Base-by-base conservation (phyloP, 345 rosid species). In the Erysimum cheiranthoides region DNA sequence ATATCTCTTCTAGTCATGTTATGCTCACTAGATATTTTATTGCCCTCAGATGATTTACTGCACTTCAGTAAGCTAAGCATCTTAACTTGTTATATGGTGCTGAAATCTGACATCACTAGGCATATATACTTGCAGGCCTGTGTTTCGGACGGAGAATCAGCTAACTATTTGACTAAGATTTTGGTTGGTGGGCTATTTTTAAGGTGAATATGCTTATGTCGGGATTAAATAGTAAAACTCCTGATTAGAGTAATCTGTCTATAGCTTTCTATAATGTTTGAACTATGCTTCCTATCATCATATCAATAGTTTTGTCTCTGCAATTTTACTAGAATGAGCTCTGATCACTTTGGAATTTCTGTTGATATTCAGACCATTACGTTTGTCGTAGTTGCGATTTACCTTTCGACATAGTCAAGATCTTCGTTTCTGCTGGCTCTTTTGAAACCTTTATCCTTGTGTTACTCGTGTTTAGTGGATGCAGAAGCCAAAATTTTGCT, bases 81-180 rank as follows among this genome's bases (percentile, higher is more conserved):
- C 74, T 56, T 65, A 70, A 11, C 30, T 53, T 62, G 49, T 32
- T 40, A n/a, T 42, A 30, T 66, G 34, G 57, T 38, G 5, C 76
- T 70, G 57, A 72, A 65, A 42, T 60, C 50, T 78, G 64, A 66
- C 46, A 65, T 52, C 28, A 1, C 12, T 57, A 21, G 47, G 58
- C 68, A 66, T 71, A 70, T 62, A 66, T 84, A 64, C 65, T 56
- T 82, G 68, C 92, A 95, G 99, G 90, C 98, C 52, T 89, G 93
- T 86, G 93, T 90, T 82, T 86, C 94, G 31, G 94, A 90, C 72
- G 99, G 98, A 72, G 93, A 89, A 77, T 79, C 39, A 69, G 86
- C 91, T 53, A 91, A 82, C 70, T 84, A 85, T 76, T 85, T 93
- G 89, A 90, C 98, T 13, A 92, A 78, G 74, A 82, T 92, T 74